Conservation (phyloP, 2,329 filamentous ascomycete genomes). For the Epichloe brachyelytri region DNA sequence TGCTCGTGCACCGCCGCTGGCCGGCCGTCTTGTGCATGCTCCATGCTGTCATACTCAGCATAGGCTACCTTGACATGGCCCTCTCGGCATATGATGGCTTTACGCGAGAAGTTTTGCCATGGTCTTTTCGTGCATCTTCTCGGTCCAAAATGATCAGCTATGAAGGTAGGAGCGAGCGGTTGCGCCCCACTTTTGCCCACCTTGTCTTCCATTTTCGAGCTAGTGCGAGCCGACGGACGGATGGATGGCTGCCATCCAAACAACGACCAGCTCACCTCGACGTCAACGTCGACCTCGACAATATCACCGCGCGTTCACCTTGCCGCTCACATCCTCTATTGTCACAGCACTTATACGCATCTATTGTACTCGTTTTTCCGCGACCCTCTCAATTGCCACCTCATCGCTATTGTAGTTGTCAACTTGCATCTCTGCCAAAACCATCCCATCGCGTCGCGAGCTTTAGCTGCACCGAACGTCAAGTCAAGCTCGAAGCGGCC, state of each 20-base stretch:
- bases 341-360: background rate
- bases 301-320: background rate
- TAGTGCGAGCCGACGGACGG: background rate
- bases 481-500: background rate
- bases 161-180: background rate
- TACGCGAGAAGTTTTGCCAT: too few species aligned
- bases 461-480: background rate
- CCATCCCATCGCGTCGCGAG: background rate
- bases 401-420: background rate
- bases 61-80: too few species aligned
- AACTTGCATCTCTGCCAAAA: background rate
- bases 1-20: too few species aligned
- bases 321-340: background rate
- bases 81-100: too few species aligned
- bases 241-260: background rate
- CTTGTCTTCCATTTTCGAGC: background rate
- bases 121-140: too few species aligned
- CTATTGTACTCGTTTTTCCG: background rate
- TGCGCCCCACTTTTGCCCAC: background rate
- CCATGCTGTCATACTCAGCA: too few species aligned
- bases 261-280: background rate
- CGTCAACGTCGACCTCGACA: background rate
- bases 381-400: background rate
- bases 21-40: too few species aligned
- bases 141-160: too few species aligned